A percentile compares a stretch with the other conserved stretches of the same genome.
These are phyloP conservation scores for Ogataea siamensis DNA, from an alignment of 805 yeast genomes.

Conservation along the genomic window DNA sequence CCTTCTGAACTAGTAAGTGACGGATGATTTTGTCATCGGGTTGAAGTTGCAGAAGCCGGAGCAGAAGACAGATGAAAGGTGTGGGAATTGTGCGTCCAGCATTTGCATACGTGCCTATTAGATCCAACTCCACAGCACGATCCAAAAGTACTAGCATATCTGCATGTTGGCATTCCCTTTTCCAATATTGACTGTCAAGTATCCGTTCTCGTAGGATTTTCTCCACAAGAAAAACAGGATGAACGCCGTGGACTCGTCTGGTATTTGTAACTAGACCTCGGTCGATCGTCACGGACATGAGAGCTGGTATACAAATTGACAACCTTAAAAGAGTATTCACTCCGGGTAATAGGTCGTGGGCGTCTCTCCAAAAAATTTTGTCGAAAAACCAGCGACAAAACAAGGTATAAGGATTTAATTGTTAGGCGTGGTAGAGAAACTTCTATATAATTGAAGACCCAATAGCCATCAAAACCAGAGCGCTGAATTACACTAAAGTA, in stretches of 20 bases:
- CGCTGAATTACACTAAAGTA: conserved; percentile 11
- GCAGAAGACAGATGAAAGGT: conserved; percentile 71
- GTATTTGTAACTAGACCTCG: conserved; percentile 35
- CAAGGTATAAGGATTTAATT: conserved; percentile 8
- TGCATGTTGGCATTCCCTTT: conserved; percentile 50
- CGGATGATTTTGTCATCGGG: conserved; percentile 60
- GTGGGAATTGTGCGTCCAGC: conserved; percentile 54
- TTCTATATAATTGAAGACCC: conserved; percentile 2
- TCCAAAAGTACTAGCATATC: conserved; percentile 46
- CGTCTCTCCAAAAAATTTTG: conserved; percentile 13
- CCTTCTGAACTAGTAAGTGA: conserved; percentile 55
- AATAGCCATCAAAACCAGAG: conserved; percentile 5
- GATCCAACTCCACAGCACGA: conserved; percentile 38
- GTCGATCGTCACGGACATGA: conserved; percentile 29
- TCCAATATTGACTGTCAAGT: conserved; percentile 57
- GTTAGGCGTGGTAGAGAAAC: conserved; percentile 4
- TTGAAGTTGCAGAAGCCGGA: conserved; percentile 72
- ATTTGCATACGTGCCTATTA: conserved; percentile 46
- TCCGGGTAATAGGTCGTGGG: conserved; percentile 16
- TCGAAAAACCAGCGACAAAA: conserved; percentile 16
- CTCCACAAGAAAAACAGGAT: conserved; percentile 52
- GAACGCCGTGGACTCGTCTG: conserved; percentile 40
- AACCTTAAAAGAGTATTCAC: not conserved
- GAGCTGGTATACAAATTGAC: not conserved
- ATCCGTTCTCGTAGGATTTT: conserved; percentile 58